Conservation (phyloP, 345 rosid genomes). For the Pugionium cornutum region DNA sequence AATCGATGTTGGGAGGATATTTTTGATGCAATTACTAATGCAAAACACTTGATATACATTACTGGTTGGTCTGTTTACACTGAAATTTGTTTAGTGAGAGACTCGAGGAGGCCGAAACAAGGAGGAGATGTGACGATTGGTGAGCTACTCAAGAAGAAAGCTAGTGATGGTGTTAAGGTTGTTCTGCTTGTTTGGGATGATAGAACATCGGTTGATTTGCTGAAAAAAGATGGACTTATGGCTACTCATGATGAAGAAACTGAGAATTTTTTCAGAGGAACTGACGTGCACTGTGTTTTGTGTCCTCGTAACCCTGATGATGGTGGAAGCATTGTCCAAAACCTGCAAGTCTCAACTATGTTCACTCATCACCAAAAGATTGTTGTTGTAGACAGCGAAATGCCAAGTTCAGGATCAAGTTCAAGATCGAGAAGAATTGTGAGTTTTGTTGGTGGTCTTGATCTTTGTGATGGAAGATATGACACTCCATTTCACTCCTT, state of each 20-base stretch:
- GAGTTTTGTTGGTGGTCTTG: slow-evolving; percentile 96
- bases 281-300: slow-evolving; percentile 82
- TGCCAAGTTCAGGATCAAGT: slow-evolving; percentile 59
- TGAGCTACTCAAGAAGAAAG: slow-evolving; percentile 86
- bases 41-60: slow-evolving; percentile 84
- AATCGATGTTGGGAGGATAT: slow-evolving; percentile 96
- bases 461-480: slow-evolving; percentile 97
- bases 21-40: slow-evolving; percentile 83
- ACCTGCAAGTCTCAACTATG: slow-evolving; percentile 85
- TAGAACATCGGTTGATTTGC: slow-evolving; percentile 86
- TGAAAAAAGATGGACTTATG: slow-evolving; percentile 92
- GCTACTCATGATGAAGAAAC: slow-evolving; percentile 98
- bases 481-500: slow-evolving; percentile 92
- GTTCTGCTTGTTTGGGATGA: slow-evolving; percentile 97
- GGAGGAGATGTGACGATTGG: slow-evolving; percentile 87
- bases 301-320: slow-evolving; percentile 98
- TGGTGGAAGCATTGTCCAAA: slow-evolving; percentile 93
- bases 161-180: slow-evolving; percentile 91
- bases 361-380: slow-evolving; percentile 99
- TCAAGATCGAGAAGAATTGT: slow-evolving; percentile 67
- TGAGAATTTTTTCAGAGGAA: slow-evolving; percentile 55
- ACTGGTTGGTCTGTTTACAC: slow-evolving; percentile 99
- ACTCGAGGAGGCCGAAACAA: slow-evolving; percentile 88
- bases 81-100: slow-evolving; percentile 81
- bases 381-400: slow-evolving; percentile 75